phyloP scores from a whole-genome alignment of 257 asterid species.

The Capsicum baccatum region DNA sequence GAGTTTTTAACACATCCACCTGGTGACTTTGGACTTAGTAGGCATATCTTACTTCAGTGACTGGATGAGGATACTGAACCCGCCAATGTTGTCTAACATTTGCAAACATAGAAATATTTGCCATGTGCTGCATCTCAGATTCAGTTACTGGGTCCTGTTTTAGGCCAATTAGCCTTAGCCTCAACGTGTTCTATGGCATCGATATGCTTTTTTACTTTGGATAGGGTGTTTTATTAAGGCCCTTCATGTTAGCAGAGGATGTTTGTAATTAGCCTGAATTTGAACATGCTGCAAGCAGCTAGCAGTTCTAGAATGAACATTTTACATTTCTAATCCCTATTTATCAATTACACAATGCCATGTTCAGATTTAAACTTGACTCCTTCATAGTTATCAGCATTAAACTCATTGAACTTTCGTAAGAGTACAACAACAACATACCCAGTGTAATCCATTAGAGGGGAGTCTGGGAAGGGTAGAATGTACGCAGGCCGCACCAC shows the following conservation, averaged over 20 bases:
- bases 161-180: background rate
- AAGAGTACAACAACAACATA: no score
- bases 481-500: no score
- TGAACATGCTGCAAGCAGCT: background rate
- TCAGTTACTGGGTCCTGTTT: constrained; percentile 8
- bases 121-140: constrained; percentile 8
- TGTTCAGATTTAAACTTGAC: background rate
- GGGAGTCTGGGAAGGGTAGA: no score
- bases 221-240: background rate
- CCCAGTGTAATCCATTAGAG: no score
- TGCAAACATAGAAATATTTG: background rate
- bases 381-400: background rate
- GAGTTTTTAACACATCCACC: constrained; percentile 5
- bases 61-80: background rate
- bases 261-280: background rate
- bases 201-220: background rate
- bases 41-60: background rate
- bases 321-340: background rate
- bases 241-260: background rate
- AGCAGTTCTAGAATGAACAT: background rate
- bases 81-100: background rate
- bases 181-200: background rate
- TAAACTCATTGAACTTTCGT: background rate
- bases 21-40: background rate
- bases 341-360: background rate